Base-by-base conservation (phyloP, 768 basidiomycete species). In the Lactarius pseudohatsudake region DNA sequence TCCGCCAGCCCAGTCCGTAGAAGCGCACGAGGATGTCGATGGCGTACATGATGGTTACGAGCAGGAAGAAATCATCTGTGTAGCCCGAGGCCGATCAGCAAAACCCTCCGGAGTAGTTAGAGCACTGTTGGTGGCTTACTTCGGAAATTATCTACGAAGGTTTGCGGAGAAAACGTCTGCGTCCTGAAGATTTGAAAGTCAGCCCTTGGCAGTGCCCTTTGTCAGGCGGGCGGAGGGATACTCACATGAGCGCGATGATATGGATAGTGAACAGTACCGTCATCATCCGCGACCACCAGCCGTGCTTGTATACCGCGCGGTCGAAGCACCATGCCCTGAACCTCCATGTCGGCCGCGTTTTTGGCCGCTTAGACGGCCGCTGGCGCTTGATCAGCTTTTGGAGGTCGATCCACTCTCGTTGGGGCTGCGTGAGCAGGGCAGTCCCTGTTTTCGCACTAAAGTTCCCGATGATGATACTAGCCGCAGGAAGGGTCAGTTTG, bases 381-480 rank as follows among this genome's bases (percentile, higher is more conserved):
- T 97, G 94, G 26, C 93, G 87, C 64, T 82, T 88, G 75, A 98
- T 89, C 57, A 96, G 81, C 74, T 93, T 95, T 69, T 93, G 86
- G 26, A 98, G 77, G 76, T 97, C 94, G 64, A 95, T 91, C 96
- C 96, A 98, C 75, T 94, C 93, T 62, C 90, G 81, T 72, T 98
- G 96, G 18, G 94, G 82, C 64, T 88, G 83, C 0, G 95, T 97
- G 38, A 96, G 77, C 57, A 95, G 85, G 1, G 95, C 94, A 4
- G 86, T 85, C 18, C 96, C 96, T 2, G 94, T 95, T 68, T 90
- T 88, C 2, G 87, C 84, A 58, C 87, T 88, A 78, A 97, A 97
- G 76, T 96, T 96, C 56, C 89, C 89, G 73, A 98, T 97, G 77
- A 98, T 97, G 76, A 98, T 92, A 81, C 94, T 96, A 66, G 66